Percentiles rank a stretch among this genome's conserved stretches.
phyloP scores from a whole-genome alignment of 805 yeast genomes.

The Saccharomycopsis sp. region DNA sequence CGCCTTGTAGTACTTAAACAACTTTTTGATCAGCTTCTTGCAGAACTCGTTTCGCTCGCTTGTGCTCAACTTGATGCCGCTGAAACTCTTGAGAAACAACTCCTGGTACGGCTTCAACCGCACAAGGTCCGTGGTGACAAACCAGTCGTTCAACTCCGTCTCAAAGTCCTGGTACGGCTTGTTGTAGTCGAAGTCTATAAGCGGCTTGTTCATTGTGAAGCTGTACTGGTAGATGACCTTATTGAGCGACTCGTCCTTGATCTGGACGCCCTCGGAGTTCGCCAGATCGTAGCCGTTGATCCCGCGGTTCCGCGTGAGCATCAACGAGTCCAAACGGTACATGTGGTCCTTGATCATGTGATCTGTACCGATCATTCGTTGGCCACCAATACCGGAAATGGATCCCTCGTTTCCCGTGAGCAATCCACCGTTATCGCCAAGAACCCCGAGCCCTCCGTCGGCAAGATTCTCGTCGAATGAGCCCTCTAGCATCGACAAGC shows the following conservation, averaged over 20 bases:
- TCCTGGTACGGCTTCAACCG: conserved; percentile 11
- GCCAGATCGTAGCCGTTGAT: conserved; percentile 14
- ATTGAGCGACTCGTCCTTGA: conserved; percentile 9
- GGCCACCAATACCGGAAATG: not conserved
- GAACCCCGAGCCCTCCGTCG: not conserved
- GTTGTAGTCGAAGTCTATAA: conserved; percentile 12
- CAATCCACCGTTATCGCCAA: not conserved
- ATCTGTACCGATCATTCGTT: not conserved
- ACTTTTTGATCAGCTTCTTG: conserved; percentile 5
- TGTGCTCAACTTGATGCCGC: conserved; percentile 4
- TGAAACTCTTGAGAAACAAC: conserved; percentile 4
- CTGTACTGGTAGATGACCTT: conserved; percentile 10
- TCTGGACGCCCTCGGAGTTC: not conserved
- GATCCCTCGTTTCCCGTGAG: not conserved
- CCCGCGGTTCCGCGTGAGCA: conserved; percentile 11
- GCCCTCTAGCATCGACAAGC: not conserved
- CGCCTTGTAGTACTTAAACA: conserved; percentile 7
- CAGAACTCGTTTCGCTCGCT: conserved; percentile 9
- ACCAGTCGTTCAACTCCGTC: conserved; percentile 32
- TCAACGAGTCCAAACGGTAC: conserved; percentile 8
- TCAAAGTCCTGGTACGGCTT: conserved; percentile 10
- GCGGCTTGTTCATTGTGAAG: conserved; percentile 13
- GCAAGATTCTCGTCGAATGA: not conserved
- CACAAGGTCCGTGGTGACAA: conserved; percentile 28
- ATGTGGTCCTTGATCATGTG: not conserved